A percentile compares a stretch with the other conserved stretches of the same genome.
phyloP scores from a whole-genome alignment of 305 asterid genomes.

The Fraxinus sp. region DNA sequence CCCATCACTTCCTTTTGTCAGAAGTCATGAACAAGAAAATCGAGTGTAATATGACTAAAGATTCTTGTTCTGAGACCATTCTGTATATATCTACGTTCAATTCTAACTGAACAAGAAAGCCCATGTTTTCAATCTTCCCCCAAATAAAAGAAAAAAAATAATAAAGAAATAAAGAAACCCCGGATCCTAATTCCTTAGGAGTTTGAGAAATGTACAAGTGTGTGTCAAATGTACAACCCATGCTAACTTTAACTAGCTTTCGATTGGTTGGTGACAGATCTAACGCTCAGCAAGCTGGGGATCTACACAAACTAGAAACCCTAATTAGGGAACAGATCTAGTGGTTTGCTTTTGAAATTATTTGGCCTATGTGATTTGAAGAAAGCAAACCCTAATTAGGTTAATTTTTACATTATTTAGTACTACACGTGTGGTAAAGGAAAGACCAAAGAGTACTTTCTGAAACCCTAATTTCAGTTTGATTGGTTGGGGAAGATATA shows the following conservation, averaged over 20 bases:
- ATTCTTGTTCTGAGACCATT: slow-evolving; percentile 45
- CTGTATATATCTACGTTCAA: slow-evolving; percentile 25
- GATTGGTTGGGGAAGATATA: slow-evolving; percentile 17
- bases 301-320: neutral
- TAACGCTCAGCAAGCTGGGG: neutral
- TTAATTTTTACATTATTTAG: slow-evolving; percentile 8
- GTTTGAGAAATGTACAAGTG: neutral
- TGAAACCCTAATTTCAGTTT: slow-evolving; percentile 15
- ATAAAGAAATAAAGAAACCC: slow-evolving; percentile 2
- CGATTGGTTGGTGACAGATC: slow-evolving; percentile 8
- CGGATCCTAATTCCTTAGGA: slow-evolving; percentile 2
- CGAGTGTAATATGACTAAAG: slow-evolving; percentile 64
- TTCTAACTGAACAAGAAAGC: slow-evolving; percentile 26
- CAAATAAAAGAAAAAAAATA: neutral
- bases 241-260: slow-evolving; percentile 1
- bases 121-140: slow-evolving; percentile 6
- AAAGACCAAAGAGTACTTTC: neutral
- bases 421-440: neutral
- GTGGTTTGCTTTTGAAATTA: slow-evolving; percentile 9
- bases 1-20: slow-evolving; percentile 37
- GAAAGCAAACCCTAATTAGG: slow-evolving; percentile 49
- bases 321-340: slow-evolving; percentile 7
- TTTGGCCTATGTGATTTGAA: neutral
- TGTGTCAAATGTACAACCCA: neutral
- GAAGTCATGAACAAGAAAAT: slow-evolving; percentile 50